Conservation (phyloP, 371 early-diverging fungal species). For the Mortierella sp. region DNA sequence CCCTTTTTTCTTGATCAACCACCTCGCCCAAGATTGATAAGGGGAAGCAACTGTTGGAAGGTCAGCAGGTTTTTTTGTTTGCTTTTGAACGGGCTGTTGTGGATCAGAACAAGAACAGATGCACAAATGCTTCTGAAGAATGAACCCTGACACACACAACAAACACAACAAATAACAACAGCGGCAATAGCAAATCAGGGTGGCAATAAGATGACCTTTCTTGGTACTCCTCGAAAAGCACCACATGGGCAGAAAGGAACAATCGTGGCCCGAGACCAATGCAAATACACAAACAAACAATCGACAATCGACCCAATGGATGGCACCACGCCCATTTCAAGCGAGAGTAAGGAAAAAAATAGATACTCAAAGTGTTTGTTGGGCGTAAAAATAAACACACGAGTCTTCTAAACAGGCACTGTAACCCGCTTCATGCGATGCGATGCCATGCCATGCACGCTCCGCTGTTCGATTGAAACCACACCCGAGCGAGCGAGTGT, state of each 20-base stretch:
- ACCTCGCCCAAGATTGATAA: no score
- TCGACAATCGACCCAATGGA: background rate
- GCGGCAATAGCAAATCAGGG: no score
- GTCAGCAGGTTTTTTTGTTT: no score
- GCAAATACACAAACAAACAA: background rate
- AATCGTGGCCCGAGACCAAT: constrained; percentile 4
- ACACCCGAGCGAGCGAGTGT: no score
- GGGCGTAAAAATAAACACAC: no score
- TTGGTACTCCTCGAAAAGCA: background rate
- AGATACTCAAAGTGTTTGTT: no score
- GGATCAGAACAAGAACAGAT: background rate
- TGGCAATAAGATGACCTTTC: background rate
- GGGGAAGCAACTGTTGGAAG: background rate
- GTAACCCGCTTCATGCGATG: no score
- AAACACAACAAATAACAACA: background rate
- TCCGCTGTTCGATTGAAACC: no score
- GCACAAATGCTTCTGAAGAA: background rate
- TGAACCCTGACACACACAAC: background rate
- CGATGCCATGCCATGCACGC: no score
- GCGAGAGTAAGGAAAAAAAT: background rate
- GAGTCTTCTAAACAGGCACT: no score
- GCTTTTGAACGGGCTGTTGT: background rate
- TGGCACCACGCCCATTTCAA: background rate
- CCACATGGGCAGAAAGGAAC: constrained; percentile 3
- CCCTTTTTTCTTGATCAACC: no score